Base-by-base conservation (phyloP, 129 eudicot species). In the Flaveria linearis region DNA sequence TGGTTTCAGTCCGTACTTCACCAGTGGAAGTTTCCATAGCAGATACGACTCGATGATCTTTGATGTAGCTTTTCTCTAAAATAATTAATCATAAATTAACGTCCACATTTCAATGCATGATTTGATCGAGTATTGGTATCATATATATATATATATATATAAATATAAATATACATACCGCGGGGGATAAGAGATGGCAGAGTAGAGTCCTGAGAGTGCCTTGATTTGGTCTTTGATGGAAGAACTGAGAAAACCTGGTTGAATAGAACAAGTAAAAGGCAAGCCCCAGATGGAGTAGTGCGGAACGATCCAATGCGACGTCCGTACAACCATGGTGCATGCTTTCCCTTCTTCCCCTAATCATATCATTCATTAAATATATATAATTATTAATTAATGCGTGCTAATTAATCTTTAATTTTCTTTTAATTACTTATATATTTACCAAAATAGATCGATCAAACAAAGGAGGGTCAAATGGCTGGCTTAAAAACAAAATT, bases 231-330 rank as follows among this genome's bases (percentile, higher is more conserved):
- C 96, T 84, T 68, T 83, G 77, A 80, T 94, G 91, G 79, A 94
- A 82, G 86, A 91, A 94, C 60, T 94, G 99, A 30, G 97, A 91
- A 50, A 89, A 86, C 76, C 99, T 82, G 7, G 99, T 94, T 14
- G 97, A 94, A 70, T 87, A 94, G 85, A 94, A 91, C 69, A 91
- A 65, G 90, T 94, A 94, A 83, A 94, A 20, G 99, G 97, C 55
- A 94, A 75, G 12, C 99, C 97, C 99, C 99, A 94, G 11, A 94
- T 73, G 16, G 90, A 88, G 85, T 94, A 94, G 70, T 91, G 97
- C 71, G 99, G 99, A 69, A 91, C 97, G 9, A 88, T 94, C 99
- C 99, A 91, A 76, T 94, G 99, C 43, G 82, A 73, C n/a, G 99
- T 89, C 79, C 99, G 81, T 66, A 89, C 87, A 33, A 94, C 83